Evolutionary conservation across 805 yeast genomes (phyloP), one percentile per base, ranked within the genome.

Genomic region (Kazachstania taianensis): DNA sequence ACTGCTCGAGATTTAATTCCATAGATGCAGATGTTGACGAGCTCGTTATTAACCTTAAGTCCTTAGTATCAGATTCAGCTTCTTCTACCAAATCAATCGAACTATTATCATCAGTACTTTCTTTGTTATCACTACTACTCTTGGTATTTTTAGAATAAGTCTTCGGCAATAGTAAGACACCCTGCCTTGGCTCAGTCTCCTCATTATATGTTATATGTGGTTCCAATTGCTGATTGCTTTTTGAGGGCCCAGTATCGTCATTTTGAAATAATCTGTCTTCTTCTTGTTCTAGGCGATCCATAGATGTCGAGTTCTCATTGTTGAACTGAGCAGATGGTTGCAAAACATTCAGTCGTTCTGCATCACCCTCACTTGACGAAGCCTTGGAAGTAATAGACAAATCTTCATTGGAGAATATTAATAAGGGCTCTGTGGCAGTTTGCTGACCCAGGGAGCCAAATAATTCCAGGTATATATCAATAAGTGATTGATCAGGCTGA

Each of bases 131-230:
- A 5, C 19, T 20, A 12, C 31, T 22, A 20, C 30, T 18, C 7
- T 20, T 33, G 4, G 8, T 22, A 22, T 19, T 44, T 10, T 50
- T 47, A 14, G 42, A 37, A 28, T 41, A 50, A 12, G 43, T 46
- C 27, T 53, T 53, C 9, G 61, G 61, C 29, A 55, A 41, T 20
- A 55, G 34, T 13, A 54, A 35, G 9, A 55, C 50, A 7, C 55
- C 57, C 15, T 50, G 53, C 19, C 44, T 48, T 16, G 54, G 59
- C 5, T 49, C n/a, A n/a, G n/a, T n/a, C n/a, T n/a, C n/a, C n/a
- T n/a, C n/a, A n/a, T n/a, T n/a, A n/a, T n/a, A 42, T 22, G 25
- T 8, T 8, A 12, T 8, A 8, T 8, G 26, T 20, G 20, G 7
- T 20, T 32, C 20, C 10, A 16, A 6, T 15, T 28, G 32, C 5